Conservation (phyloP, 768 basidiomycete species). For the Paxillus ammoniavirescens region DNA sequence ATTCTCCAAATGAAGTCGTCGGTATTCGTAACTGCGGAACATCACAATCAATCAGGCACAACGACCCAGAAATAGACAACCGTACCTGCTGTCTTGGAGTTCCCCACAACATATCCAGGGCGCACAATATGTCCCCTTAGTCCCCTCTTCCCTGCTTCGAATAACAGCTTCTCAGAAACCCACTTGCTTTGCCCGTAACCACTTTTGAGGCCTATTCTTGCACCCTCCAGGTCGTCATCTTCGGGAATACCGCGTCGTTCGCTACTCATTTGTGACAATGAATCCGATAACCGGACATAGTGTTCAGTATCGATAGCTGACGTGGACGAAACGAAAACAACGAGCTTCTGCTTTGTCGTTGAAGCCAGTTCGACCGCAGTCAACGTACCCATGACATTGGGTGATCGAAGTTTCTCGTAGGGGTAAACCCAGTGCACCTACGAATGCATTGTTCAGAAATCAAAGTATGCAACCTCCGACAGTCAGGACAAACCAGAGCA, state of each 20-base stretch:
- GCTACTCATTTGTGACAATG: conserved; percentile 41
- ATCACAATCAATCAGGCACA: neutral
- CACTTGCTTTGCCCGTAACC: conserved; percentile 99
- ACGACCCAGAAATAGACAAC: neutral
- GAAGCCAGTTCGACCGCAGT: conserved; percentile 80
- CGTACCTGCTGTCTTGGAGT: conserved; percentile 83
- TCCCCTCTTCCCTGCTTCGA: conserved; percentile 88
- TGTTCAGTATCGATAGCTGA: conserved; percentile 91
- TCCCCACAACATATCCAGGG: conserved; percentile 95
- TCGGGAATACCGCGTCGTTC: conserved; percentile 76
- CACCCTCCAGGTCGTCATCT: conserved; percentile 84
- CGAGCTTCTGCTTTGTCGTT: conserved; percentile 65
- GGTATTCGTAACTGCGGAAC: conserved; percentile 83
- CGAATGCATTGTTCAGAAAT: neutral
- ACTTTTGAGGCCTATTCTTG: conserved; percentile 68
- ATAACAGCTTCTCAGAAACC: conserved; percentile 94
- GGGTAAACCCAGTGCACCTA: conserved; percentile 99
- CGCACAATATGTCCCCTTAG: conserved; percentile 84
- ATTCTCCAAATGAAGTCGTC: conserved; percentile 99
- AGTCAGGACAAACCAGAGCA: conserved; percentile 69
- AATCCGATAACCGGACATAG: conserved; percentile 86
- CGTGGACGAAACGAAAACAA: conserved; percentile 94
- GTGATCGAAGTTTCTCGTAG: conserved; percentile 86
- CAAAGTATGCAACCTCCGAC: neutral
- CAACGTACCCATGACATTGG: conserved; percentile 92